These are phyloP conservation scores for Lentinula boryana DNA, from an alignment of 768 basidiomycete species.

Conservation along the genomic window DNA sequence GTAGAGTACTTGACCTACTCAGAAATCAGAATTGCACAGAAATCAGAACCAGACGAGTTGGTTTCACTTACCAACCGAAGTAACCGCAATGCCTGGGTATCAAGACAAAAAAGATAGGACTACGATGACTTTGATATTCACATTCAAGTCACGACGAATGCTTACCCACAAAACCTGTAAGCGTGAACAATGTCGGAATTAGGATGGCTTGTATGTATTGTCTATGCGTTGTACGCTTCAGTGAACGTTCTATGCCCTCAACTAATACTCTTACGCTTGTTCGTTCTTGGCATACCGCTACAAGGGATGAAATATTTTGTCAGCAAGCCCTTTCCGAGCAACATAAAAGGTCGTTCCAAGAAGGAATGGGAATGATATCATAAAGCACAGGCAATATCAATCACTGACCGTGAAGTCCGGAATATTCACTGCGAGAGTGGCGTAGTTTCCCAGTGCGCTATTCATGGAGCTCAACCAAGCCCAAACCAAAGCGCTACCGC, in stretches of 20 bases:
- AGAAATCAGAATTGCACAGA: not conserved
- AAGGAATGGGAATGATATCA: too few relatives aligned
- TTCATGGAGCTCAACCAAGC: slow-evolving; percentile 77
- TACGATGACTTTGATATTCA: not conserved
- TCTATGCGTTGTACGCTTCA: slow-evolving; percentile 23
- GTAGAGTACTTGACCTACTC: slow-evolving; percentile 50
- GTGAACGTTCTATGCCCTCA: not conserved
- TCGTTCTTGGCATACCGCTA: slow-evolving; percentile 66
- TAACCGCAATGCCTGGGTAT: slow-evolving; percentile 70
- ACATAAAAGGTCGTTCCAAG: too few relatives aligned
- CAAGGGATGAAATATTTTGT: not conserved
- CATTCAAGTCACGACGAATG: too few relatives aligned
- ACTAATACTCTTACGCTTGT: slow-evolving; percentile 38
- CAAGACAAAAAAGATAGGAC: not conserved
- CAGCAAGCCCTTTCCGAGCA: not conserved
- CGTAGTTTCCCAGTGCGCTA: slow-evolving; percentile 68
- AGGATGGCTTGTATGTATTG: slow-evolving; percentile 72
- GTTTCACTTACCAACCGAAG: slow-evolving; percentile 48
- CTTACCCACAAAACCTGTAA: slow-evolving; percentile 55
- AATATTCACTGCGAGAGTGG: slow-evolving; percentile 73
- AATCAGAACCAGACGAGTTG: not conserved
- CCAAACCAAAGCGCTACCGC: slow-evolving; percentile 58
- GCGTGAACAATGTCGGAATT: slow-evolving; percentile 72
- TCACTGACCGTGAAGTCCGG: slow-evolving; percentile 67
- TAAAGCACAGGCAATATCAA: too few relatives aligned